Conservation (phyloP, 441 rosid species). For the Raphanus hybrid region DNA sequence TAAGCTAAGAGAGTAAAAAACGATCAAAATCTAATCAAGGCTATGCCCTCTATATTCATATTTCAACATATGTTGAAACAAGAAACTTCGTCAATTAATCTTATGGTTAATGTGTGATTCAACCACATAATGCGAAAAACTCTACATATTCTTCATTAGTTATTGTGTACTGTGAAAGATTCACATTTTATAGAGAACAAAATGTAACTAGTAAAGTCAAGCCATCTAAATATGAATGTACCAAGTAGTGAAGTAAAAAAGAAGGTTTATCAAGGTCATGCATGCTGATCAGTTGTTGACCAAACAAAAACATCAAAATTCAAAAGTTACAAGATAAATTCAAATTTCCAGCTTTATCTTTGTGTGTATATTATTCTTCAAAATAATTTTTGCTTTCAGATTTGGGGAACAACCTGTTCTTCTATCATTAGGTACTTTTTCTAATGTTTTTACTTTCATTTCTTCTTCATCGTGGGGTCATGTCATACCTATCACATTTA, state of each 20-base stretch:
- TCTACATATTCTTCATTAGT: neutral
- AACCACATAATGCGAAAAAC: neutral
- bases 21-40: neutral
- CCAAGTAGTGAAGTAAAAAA: neutral
- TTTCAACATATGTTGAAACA: neutral
- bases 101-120: neutral
- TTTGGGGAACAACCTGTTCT: slow-evolving; percentile 52
- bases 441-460: slow-evolving; percentile 31
- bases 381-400: slow-evolving; percentile 25
- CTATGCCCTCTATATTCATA: too few relatives aligned
- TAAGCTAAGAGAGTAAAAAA: neutral
- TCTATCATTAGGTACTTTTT: slow-evolving; percentile 50
- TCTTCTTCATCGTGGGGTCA: slow-evolving; percentile 52
- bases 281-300: slow-evolving; percentile 27
- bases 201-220: neutral
- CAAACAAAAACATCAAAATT: slow-evolving; percentile 13
- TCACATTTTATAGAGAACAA: neutral
- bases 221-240: neutral
- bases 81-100: neutral
- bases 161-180: neutral
- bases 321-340: slow-evolving; percentile 18
- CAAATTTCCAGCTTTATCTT: slow-evolving; percentile 39
- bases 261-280: slow-evolving; percentile 8
- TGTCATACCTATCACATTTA: slow-evolving; percentile 28
- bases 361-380: slow-evolving; percentile 33